phyloP scores from a whole-genome alignment of 805 yeast genomes.

The Kluyveromyces siamensis region DNA sequence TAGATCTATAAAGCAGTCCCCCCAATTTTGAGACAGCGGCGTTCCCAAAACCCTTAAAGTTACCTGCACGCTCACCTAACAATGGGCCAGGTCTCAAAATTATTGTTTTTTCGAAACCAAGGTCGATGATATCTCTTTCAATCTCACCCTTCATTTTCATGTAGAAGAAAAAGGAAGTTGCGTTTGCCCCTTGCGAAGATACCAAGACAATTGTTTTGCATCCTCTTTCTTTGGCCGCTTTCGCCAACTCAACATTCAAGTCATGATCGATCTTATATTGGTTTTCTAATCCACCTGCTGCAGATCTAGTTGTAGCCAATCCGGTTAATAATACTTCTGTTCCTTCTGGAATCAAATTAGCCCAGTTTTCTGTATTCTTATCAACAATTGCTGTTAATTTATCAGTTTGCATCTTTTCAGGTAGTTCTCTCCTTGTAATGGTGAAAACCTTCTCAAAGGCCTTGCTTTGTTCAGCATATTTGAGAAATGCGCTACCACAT shows the following conservation, averaged over 20 bases:
- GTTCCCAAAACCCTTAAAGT: conserved; percentile 32
- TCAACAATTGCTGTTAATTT: conserved; percentile 34
- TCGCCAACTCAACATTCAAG: conserved; percentile 57
- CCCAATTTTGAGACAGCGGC: conserved; percentile 28
- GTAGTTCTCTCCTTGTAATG: conserved; percentile 42
- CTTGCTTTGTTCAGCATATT: conserved; percentile 31
- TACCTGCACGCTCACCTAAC: conserved; percentile 48
- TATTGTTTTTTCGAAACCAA: conserved; percentile 62
- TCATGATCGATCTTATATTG: conserved; percentile 71
- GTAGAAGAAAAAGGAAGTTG: conserved; percentile 52
- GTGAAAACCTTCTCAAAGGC: conserved; percentile 36
- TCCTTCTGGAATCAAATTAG: conserved; percentile 28
- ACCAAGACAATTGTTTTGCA: conserved; percentile 59
- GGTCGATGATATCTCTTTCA: conserved; percentile 54
- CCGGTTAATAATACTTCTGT: conserved; percentile 48
- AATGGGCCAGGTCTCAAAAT: conserved; percentile 72
- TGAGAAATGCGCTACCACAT: conserved; percentile 53
- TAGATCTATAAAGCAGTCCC: conserved; percentile 26
- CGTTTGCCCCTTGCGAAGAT: conserved; percentile 56
- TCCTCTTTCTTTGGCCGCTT: conserved; percentile 64
- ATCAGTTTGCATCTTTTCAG: conserved; percentile 5
- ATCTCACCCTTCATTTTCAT: conserved; percentile 63
- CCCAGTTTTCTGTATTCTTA: conserved; percentile 45
- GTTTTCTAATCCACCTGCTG: conserved; percentile 63
- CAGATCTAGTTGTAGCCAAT: conserved; percentile 66